A percentile compares a stretch with the other conserved stretches of the same genome.
Conservation (phyloP, 2,329 filamentous ascomycete species). For the Westerdykella aurantiaca region DNA sequence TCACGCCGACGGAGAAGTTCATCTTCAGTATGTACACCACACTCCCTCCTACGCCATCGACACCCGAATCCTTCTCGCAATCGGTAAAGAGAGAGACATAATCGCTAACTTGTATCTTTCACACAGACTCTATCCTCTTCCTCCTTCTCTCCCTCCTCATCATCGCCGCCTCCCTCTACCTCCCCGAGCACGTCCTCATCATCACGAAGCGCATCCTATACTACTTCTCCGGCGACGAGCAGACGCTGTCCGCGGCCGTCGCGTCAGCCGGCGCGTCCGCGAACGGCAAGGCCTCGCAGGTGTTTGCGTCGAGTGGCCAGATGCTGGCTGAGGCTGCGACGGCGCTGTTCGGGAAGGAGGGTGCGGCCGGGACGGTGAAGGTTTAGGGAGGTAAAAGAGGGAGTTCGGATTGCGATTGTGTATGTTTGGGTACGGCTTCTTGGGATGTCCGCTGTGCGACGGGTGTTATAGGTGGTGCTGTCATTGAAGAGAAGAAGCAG, state of each 20-base stretch:
- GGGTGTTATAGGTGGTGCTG: no score
- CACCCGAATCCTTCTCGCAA: not conserved
- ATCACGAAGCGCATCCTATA: constrained; percentile 85
- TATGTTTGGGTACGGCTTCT: no score
- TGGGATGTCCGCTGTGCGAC: no score
- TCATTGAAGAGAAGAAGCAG: no score
- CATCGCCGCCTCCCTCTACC: constrained; percentile 84
- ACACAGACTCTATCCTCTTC: constrained; percentile 92
- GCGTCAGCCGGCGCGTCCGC: not conserved
- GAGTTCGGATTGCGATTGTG: no score
- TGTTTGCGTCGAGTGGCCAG: constrained; percentile 5
- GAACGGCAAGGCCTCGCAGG: constrained; percentile 9
- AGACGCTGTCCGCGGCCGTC: constrained; percentile 9
- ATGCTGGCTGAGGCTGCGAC: constrained; percentile 2
- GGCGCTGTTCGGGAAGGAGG: no score
- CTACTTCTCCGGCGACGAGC: constrained; percentile 80
- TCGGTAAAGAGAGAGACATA: not conserved
- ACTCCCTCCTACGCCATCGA: constrained; percentile 1
- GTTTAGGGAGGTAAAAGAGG: no score
- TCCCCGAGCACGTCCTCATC: constrained; percentile 81
- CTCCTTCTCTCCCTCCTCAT: constrained; percentile 79
- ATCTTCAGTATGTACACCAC: constrained; percentile 71
- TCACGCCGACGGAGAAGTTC: constrained; percentile 92
- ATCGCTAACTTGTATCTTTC: constrained; percentile 7
- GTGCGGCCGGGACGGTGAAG: no score